These are phyloP conservation scores for Trametes cubensis DNA, from an alignment of 768 basidiomycete species.

Conservation along the genomic window DNA sequence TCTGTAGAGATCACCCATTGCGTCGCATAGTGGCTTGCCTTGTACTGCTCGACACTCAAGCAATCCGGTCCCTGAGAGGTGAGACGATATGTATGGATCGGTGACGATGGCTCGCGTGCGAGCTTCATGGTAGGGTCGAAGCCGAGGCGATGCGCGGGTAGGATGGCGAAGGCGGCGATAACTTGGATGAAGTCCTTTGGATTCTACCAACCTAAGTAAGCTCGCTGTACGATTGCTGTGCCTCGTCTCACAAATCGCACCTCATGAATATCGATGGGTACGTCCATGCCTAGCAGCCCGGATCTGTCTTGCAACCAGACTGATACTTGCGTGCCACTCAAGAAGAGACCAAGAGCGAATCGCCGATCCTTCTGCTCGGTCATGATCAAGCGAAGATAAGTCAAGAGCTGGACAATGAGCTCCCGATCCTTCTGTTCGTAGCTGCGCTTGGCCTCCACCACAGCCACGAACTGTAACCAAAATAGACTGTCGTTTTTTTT, in stretches of 20 bases:
- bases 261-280: not conserved
- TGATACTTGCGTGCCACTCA: not conserved
- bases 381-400: not conserved
- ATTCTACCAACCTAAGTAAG: not conserved
- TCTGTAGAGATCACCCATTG: not conserved
- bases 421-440: not conserved
- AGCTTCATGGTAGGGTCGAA: not conserved
- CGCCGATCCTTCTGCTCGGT: not conserved
- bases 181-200: not conserved
- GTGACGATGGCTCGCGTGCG: not conserved
- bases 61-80: not conserved
- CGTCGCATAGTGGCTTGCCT: not conserved
- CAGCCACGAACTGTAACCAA: not conserved
- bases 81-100: not conserved
- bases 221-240: not conserved
- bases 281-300: not conserved
- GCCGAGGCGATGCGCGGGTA: not conserved
- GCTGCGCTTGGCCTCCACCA: not conserved
- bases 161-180: not conserved
- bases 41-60: not conserved
- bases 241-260: not conserved
- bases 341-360: not conserved
- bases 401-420: not conserved
- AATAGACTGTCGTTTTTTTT: not conserved
- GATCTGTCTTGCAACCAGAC: not conserved